Base-by-base conservation (phyloP, 495 filamentous ascomycete genomes). In the Podospora didyma region DNA sequence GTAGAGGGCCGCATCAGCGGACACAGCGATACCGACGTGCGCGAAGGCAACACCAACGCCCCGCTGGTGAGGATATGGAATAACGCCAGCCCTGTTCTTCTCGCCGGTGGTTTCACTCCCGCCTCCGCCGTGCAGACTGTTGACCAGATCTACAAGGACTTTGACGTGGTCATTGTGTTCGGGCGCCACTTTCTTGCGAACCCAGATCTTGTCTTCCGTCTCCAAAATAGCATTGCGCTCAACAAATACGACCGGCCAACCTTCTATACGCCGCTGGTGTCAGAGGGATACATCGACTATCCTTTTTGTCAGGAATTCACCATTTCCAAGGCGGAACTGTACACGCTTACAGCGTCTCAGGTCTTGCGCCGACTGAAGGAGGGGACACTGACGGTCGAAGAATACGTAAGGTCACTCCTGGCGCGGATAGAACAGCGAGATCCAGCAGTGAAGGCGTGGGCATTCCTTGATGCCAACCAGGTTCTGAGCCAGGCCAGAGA, bases 121-220 rank as follows among this genome's bases (percentile, higher is more conserved):
- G 77, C 75, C 0, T 68, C 62, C 24, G 83, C 79, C 16, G 59
- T 54, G 28, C 59, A 72, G 49, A 70, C 76, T 1, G 79, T 80
- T 6, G 81, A 86, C 63, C 68, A 73, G 34, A 64, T 76, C 24
- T 84, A 84, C 59, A 66, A 68, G 58, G 77, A 78, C 19, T 69
- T 73, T 46, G 77, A 87, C 49, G 60, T 80, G 19, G 57, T 73
- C 2, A 62, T 84, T 46, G 82, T 78, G 0, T 86, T 87, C 66
- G 87, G 86, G 14, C 65, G 84, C 23, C 76, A 73, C 35, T 91
- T 84, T 56, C 85, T 87, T 31, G 73, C 85, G 49, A 91, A 85
- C 56, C 87, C 88, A 3, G 88, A 92, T 66, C 67, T 92, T 51
- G 74, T 80, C 0, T 88, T 79, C 62, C 73, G 81, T 52, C 49